Evolutionary conservation across 352 stramenopile genomes (phyloP), one percentile per base, ranked within the genome.

Genomic region (Phytophthora niederhauseri): DNA sequence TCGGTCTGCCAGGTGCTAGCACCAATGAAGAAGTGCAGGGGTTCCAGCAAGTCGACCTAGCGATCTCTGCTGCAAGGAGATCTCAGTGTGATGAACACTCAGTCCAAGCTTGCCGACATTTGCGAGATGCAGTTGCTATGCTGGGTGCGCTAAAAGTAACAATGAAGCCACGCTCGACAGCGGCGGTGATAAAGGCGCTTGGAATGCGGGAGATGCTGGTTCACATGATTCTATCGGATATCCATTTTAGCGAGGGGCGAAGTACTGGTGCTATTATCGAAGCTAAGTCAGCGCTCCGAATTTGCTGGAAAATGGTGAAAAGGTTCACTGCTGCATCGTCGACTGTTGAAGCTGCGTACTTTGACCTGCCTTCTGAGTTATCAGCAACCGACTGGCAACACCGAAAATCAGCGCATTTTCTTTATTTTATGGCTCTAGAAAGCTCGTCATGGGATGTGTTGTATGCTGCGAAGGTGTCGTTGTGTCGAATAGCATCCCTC

Each of bases 371-470:
- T 12, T 57, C 65, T 6, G 66, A 79, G 56, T 72, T 93, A 6
- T 70, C 66, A 26, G 54, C 9, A 3, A 14, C 49, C 19, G 46
- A 68, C 11, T 65, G 30, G 11, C 58, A 69, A 24, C 41, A 60
- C 12, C 70, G 50, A 17, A 75, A 60, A 15, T 62, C 68, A 5
- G 66, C 73, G 5, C 50, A 70, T 12, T 57, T 84, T n/a, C 60
- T 84, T 9, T 79, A 81, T 66, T 93, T 93, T 50, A 75, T 84
- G 62, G 83, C 85, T 3, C 69, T 91, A 1, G 83, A 93, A 57
- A 89, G 80, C 48, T 88, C 81, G 14, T 93, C 85, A 22, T 93
- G 85, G 85, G 85, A 92, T 61, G 57, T 91, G 19, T 51, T 93
- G 9, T 76, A 83, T 17, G 80, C 70, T 5, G 61, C 82, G 2